Base-by-base conservation (phyloP, 2,329 filamentous ascomycete species). In the Botryosphaeria agaves region DNA sequence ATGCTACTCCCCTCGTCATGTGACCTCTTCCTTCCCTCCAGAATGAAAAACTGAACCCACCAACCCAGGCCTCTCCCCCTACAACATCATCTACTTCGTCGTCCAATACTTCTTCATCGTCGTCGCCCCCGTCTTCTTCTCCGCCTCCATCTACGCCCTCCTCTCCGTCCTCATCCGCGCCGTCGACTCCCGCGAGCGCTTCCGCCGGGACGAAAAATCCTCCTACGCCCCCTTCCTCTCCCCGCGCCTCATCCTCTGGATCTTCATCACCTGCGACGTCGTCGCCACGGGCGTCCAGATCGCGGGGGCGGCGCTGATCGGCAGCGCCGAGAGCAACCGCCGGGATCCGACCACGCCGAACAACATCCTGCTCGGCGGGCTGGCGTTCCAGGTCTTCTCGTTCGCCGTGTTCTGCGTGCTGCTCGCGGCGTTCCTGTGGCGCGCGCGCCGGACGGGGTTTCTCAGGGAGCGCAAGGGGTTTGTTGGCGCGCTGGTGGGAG, bases 51-150 rank as follows among this genome's bases (percentile, higher is more conserved):
- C 12, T 7, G 12, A 7, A 7, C 20, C 14, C n/a, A 42, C 38
- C 41, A 38, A 33, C 28, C 34, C 41, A 16, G 32, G 58, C 37
- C 48, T 57, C 26, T 55, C 69, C 36, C 66, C 66, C 0, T 70
- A 69, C 44, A 52, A 59, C 35, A 53, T 69, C 11, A 47, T 61
- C 21, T 70, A 60, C 51, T 72, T 71, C 38, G 63, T 72, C 23
- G 48, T 67, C 27, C 64, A 69, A 41, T 71, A 70, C 51, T 72
- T 72, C 53, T 68, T 68, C 53, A 68, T 72, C 44, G 66, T 72
- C 36, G 62, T 64, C 0, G 66, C 66, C 0, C 67, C 67, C 1
- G 67, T 72, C 21, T 66, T 71, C 41, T 60, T 70, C 46, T 57
- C 62, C 11, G 67, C 67, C 0, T 57, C 59, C 0, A 62, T 70